Percentiles rank a stretch among this genome's conserved stretches.
These are phyloP conservation scores for Talaromyces funiculosus DNA, from an alignment of 2,329 filamentous ascomycete species.

Conservation along the genomic window DNA sequence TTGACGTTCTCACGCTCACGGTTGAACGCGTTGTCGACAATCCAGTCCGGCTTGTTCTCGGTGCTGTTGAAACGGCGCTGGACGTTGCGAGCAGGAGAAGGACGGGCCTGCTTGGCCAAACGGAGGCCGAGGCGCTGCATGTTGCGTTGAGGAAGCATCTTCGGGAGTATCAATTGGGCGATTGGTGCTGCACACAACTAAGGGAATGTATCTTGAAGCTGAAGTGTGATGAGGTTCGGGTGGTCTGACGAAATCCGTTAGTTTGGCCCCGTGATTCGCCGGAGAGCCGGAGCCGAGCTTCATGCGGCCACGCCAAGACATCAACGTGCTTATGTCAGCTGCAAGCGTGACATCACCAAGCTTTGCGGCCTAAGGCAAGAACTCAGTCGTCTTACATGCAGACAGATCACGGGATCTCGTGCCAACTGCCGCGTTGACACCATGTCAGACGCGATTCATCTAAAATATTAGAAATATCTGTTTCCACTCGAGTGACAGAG, in stretches of 20 bases:
- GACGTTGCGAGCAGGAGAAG: constrained; percentile 50
- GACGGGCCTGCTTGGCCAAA: constrained; percentile 55
- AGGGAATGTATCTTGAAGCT: constrained; percentile 10
- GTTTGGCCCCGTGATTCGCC: constrained; percentile 27
- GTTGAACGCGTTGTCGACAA: constrained; percentile 84
- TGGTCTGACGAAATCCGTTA: constrained; percentile 25
- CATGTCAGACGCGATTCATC: background rate
- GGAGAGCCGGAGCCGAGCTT: constrained; percentile 4
- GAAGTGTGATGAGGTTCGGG: constrained; percentile 16
- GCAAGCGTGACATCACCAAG: constrained; percentile 19
- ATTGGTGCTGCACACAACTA: background rate
- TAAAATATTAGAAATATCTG: background rate
- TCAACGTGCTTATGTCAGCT: constrained; percentile 21
- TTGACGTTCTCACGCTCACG: constrained; percentile 85
- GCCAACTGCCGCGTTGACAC: background rate
- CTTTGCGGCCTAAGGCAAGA: background rate
- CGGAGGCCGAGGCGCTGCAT: constrained; percentile 59
- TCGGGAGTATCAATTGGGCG: constrained; percentile 25
- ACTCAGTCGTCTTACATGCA: background rate
- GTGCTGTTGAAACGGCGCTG: constrained; percentile 69
- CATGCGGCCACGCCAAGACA: constrained; percentile 3
- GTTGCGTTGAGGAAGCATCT: constrained; percentile 62
- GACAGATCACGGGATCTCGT: constrained; percentile 3
- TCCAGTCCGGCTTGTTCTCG: constrained; percentile 53
- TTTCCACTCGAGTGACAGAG: background rate